Evolutionary conservation across 139 green algal species (phyloP), one percentile per base, ranked within the genome.

Genomic region (Micractinium sp.): DNA sequence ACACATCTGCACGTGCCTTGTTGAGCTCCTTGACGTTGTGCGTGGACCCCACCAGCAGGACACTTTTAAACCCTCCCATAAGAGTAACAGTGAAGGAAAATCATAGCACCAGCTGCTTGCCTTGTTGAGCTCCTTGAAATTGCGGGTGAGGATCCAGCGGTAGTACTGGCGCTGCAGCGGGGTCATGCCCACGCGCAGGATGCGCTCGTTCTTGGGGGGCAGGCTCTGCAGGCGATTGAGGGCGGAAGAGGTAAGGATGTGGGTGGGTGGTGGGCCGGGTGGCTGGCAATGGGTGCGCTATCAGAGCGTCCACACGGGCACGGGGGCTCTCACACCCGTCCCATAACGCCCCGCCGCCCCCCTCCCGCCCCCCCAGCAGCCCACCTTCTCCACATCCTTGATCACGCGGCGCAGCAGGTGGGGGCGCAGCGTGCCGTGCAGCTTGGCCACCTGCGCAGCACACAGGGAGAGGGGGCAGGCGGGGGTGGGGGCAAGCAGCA

Each of bases 41-140:
- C 16, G 69, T 9, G 9, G 47, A 56, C 5, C 9, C 47, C 47
- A 56, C 7, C 5, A 9, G 9, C 47, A 56, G 47, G 47, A 56
- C 47, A 56, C 47, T 9, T 9, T 16, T 9, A 56, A 56, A 16
- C 5, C 47, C 9, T 9, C 47, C 47, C 47, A 9, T 56, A 56
- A 56, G 7, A 33, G 27, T 36, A 36, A 36, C 25, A 76, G 36
- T 27, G 3, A 22, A 66, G 36, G 27, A 25, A 12, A 73, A 29
- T 36, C 5, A 85, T 31, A 18, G 47, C 47, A 9, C 47, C 5
- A 56, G 5, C 5, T 16, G 47, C 47, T 56, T 56, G 89, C 94
- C 92, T 99, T 99, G 91, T 99, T 99, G 69, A 99, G 96, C 90
- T 97, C 94, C 71, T 94, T 93, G 92, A 97, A 99, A 94, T 99